These are phyloP conservation scores for Tylopilus sp. DNA, from an alignment of 768 basidiomycete genomes.

Conservation along the genomic window DNA sequence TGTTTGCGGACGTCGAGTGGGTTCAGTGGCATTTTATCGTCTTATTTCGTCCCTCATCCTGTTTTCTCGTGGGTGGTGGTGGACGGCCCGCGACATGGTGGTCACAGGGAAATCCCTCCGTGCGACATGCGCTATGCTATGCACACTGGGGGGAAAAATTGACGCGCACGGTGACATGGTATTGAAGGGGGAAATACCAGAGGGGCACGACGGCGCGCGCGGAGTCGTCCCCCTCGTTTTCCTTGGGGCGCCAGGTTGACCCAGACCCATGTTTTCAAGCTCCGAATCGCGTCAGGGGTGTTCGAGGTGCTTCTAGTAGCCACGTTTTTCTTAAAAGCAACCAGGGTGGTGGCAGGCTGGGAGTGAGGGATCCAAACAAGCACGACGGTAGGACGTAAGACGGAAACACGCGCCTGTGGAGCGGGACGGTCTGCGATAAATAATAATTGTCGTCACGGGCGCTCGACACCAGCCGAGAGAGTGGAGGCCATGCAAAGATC, in stretches of 20 bases:
- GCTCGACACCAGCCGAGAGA: neutral
- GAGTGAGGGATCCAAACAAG: neutral
- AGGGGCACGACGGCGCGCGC: neutral
- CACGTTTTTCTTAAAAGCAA: neutral
- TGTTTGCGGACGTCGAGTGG: conserved; percentile 1
- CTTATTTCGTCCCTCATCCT: neutral
- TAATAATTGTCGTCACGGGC: neutral
- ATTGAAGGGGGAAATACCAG: neutral
- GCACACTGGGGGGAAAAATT: too few relatives aligned
- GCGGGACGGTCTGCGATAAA: neutral
- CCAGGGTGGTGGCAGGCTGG: neutral
- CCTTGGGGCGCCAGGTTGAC: neutral
- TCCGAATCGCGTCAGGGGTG: neutral
- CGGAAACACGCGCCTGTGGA: neutral
- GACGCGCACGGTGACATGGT: neutral
- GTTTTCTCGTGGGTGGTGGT: too few relatives aligned
- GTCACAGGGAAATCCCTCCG: neutral
- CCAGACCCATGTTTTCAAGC: neutral
- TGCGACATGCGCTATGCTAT: neutral
- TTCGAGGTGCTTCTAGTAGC: neutral
- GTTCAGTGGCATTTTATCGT: neutral
- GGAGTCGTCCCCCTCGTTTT: neutral
- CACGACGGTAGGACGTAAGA: neutral
- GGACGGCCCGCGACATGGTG: too few relatives aligned
- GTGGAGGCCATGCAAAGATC: too few relatives aligned